Evolutionary conservation across 2,329 filamentous ascomycete genomes (phyloP), one percentile per base, ranked within the genome.

Genomic region (Hysterium pulicare): DNA sequence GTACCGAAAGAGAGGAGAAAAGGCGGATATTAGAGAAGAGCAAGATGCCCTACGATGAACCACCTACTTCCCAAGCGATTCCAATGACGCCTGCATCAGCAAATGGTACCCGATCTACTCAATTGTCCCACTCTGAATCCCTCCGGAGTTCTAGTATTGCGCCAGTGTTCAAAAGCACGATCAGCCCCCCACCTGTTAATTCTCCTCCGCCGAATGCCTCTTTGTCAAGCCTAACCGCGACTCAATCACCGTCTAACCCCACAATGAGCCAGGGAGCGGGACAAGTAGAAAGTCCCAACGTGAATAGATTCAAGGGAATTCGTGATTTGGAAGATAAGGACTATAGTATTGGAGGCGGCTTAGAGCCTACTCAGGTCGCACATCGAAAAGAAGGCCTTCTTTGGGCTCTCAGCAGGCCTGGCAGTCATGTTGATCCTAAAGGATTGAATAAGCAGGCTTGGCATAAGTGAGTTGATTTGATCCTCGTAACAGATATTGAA

Each of bases 371-470:
- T 31, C 67, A 66, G 51, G 78, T 77, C 4, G 78, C 84, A 34
- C 85, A 91, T 53, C 81, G 88, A 33, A 98, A 97, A 63, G 93
- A 98, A 71, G 94, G 93, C 5, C 74, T 98, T 8, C 70, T 98
- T 6, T 98, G 93, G 93, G 90, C 94, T 20, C 72, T 97, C 33
- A 97, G 91, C 61, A 82, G 89, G 49, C 91, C 91, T 3, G 90
- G 90, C 15, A 91, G 89, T 44, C 93, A 98, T 65, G 90, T 93
- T 21, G 94, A 98, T 64, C 93, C 93, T 8, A 89, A 93, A 55
- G 90, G 89, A 15, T 75, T 98, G 55, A 97, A 96, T 62, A 96
- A 97, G 65, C 90, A 95, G 68, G 90, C 89, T 38, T 98, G 93
- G 93, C 93, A 98, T 68, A 98, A 98, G 87, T 95, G 74, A 71